Evolutionary conservation across 331 rosid genomes (phyloP), one percentile per base, ranked within the genome.

Genomic region (Malus hybrid): DNA sequence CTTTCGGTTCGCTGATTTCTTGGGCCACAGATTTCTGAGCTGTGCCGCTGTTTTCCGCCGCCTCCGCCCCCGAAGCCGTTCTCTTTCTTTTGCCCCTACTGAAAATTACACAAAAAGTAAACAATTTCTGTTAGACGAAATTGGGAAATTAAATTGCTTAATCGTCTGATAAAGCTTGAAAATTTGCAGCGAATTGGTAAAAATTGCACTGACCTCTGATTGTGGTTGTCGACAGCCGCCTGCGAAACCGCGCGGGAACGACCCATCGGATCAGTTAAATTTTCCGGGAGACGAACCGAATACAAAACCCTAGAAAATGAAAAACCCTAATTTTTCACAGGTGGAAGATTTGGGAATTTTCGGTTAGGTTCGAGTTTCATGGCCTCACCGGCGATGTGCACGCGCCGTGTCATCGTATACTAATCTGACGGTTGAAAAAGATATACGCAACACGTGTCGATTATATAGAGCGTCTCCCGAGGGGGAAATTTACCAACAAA

Each of bases 171-270:
- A 77, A 81, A 63, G 69, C 67, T 77, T 48, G 10, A 13, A 73
- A 44, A 15, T 58, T 29, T 62, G 50, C 29, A 52, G 50, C 26
- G 63, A 79, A 76, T 28, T 13, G 29, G 24, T 67, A 12, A 71
- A 28, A 10, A 33, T 52, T 30, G 22, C 8, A 39, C 79, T 3
- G 32, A 86, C 96, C 97, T 88, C 52, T 77, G 88, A 53, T 58
- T 87, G 2, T 83, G 85, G 74, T 88, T 91, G 42, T 86, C 92
- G 24, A 85, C 86, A 4, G 71, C 71, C 5, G 78, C 20, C 72
- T 84, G 87, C 72, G 84, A 81, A 52, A 84, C 86, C 26, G 83
- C 82, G 39, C 97, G 91, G 66, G 93, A 88, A 32, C 97, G 91
- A 74, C 97, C 96, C 96, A 93, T 83, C 4, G 65, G 15, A 93